These are phyloP conservation scores for Cercospora janseana DNA, from an alignment of 2,329 filamentous ascomycete species.

Conservation along the genomic window DNA sequence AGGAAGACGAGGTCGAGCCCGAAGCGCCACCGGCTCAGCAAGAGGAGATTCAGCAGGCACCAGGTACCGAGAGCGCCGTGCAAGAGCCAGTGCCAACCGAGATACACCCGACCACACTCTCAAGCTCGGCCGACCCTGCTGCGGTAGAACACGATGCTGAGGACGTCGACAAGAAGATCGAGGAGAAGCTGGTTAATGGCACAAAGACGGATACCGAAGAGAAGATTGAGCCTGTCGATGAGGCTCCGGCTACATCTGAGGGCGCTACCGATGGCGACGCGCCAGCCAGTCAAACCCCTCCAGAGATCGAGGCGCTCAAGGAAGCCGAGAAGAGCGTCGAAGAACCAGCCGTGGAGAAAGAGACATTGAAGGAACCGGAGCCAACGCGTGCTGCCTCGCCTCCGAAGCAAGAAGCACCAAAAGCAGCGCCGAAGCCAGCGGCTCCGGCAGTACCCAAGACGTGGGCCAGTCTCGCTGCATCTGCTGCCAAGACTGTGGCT, in stretches of 20 bases:
- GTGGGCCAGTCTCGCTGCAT: slow-evolving; percentile 70
- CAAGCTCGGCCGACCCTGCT: slow-evolving; percentile 39
- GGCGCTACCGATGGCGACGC: slow-evolving; percentile 38
- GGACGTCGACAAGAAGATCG: slow-evolving; percentile 70
- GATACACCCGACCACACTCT: slow-evolving; percentile 32
- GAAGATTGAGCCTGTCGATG: slow-evolving; percentile 35
- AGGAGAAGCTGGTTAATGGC: slow-evolving; percentile 54
- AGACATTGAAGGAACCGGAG: slow-evolving; percentile 61
- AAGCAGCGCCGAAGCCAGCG: slow-evolving; percentile 56
- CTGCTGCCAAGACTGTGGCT: slow-evolving; percentile 41
- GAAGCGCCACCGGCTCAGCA: slow-evolving; percentile 36
- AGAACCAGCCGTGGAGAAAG: slow-evolving; percentile 45
- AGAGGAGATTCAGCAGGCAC: slow-evolving; percentile 37
- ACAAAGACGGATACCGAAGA: slow-evolving; percentile 35
- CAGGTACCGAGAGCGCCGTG: slow-evolving; percentile 39
- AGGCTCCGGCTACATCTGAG: slow-evolving; percentile 28
- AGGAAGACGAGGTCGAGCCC: slow-evolving; percentile 63
- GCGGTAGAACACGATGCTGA: slow-evolving; percentile 46
- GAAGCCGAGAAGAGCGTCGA: slow-evolving; percentile 32
- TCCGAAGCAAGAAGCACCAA: slow-evolving; percentile 44
- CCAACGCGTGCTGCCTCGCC: slow-evolving; percentile 53
- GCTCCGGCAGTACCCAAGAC: slow-evolving; percentile 56
- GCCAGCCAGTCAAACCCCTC: slow-evolving; percentile 25
- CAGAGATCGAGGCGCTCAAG: slow-evolving; percentile 41
- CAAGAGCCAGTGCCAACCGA: slow-evolving; percentile 45